Percentiles rank a stretch among this genome's conserved stretches.
These are phyloP conservation scores for Pyrenophora seminiperda DNA, from an alignment of 2,329 filamentous ascomycete species.

Conservation along the genomic window DNA sequence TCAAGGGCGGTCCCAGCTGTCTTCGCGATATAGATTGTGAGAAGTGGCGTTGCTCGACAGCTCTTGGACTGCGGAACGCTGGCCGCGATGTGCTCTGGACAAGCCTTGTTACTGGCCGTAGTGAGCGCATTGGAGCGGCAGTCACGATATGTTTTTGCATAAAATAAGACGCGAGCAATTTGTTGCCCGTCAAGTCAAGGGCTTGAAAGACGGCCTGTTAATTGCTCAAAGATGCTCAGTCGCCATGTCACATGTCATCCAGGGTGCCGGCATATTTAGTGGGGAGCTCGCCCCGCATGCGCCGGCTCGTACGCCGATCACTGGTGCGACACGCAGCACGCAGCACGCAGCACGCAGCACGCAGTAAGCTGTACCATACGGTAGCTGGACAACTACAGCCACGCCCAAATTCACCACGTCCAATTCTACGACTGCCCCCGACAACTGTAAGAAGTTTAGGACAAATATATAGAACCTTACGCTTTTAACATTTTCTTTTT, in stretches of 20 bases:
- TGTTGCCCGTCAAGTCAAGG: neutral
- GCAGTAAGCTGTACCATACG: no score
- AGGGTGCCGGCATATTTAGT: conserved; percentile 3
- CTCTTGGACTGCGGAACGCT: conserved; percentile 18
- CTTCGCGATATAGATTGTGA: conserved; percentile 28
- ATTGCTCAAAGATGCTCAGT: conserved; percentile 2
- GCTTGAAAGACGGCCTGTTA: neutral
- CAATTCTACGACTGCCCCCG: no score
- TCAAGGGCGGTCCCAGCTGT: conserved; percentile 42
- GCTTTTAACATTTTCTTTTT: no score
- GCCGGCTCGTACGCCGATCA: conserved; percentile 22
- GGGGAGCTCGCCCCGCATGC: conserved; percentile 16
- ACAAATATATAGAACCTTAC: no score
- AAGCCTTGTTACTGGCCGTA: conserved; percentile 22
- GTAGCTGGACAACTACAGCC: no score
- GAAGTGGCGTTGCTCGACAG: conserved; percentile 31
- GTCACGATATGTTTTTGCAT: conserved; percentile 7
- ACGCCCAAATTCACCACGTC: no score
- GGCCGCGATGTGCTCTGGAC: conserved; percentile 19
- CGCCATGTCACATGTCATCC: conserved; percentile 6
- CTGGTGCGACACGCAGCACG: conserved; percentile 30
- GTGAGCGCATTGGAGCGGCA: conserved; percentile 22
- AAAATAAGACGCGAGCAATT: neutral
- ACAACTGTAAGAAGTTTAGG: no score
- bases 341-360: conserved; percentile 1